A percentile compares a stretch with the other conserved stretches of the same genome.
These are phyloP conservation scores for Rhodotorula glutinis DNA, from an alignment of 1,284 basidiomycete species.

Conservation along the genomic window DNA sequence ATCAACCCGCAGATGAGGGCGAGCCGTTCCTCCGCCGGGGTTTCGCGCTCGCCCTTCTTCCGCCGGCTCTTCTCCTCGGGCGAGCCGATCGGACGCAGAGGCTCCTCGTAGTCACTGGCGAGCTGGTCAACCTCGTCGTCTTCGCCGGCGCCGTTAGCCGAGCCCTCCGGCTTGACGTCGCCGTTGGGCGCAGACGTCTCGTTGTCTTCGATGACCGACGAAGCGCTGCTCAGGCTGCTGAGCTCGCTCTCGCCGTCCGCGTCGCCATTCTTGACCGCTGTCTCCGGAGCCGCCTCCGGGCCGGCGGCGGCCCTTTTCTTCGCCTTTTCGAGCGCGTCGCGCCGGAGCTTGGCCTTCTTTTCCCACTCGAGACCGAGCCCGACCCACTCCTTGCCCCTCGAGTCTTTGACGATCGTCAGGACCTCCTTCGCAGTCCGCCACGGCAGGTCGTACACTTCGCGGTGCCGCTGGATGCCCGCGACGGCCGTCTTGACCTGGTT, in stretches of 20 bases:
- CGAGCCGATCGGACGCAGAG: neutral
- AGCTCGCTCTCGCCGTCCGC: conserved; percentile 4
- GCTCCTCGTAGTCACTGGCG: conserved; percentile 12
- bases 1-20: conserved; percentile 11
- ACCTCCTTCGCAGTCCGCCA: conserved; percentile 6
- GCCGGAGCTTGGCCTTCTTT: conserved; percentile 2
- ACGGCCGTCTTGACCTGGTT: conserved; percentile 9
- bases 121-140: conserved; percentile 13
- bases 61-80: conserved; percentile 2
- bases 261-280: neutral
- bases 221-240: conserved; percentile 4
- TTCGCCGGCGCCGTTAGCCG: neutral
- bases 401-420: neutral
- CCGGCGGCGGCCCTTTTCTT: neutral
- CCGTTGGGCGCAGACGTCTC: neutral
- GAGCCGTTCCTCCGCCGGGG: conserved; percentile 18
- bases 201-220: neutral
- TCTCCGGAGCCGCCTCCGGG: no score
- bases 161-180: neutral
- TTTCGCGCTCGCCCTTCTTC: conserved; percentile 16
- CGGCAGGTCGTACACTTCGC: conserved; percentile 12
- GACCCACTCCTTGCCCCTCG: neutral
- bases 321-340: neutral
- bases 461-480: conserved; percentile 10
- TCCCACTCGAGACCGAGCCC: neutral